These are phyloP conservation scores for Penicillium simplicissimum DNA, from an alignment of 495 filamentous ascomycete genomes.

Conservation along the genomic window DNA sequence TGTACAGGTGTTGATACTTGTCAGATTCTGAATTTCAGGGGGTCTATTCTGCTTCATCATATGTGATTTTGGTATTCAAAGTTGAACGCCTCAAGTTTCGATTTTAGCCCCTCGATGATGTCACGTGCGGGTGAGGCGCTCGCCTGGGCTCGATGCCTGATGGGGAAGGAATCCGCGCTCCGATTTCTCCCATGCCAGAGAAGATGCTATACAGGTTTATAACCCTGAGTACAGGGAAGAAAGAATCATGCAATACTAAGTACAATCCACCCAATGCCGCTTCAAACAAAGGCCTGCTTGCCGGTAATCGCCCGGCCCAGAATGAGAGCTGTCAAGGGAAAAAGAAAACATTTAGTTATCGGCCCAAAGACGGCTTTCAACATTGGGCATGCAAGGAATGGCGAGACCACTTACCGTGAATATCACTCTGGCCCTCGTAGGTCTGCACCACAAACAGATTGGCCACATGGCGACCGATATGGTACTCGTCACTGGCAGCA, in stretches of 20 bases:
- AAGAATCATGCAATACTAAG: background rate
- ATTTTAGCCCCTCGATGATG: conserved; percentile 33
- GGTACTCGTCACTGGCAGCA: conserved; percentile 94
- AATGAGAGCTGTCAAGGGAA: conserved; percentile 54
- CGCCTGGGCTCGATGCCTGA: conserved; percentile 12
- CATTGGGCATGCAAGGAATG: conserved; percentile 6
- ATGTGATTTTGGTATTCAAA: background rate
- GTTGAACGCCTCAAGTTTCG: conserved; percentile 1
- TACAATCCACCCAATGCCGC: conserved; percentile 3
- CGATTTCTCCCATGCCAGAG: conserved; percentile 2
- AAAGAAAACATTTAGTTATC: conserved; percentile 15
- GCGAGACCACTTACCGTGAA: conserved; percentile 68
- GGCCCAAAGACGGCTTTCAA: conserved; percentile 1
- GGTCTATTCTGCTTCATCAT: background rate
- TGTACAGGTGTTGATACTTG: background rate
- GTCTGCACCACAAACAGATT: conserved; percentile 98
- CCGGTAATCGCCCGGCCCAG: conserved; percentile 70
- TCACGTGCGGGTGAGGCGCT: conserved; percentile 34
- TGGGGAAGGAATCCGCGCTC: conserved; percentile 19
- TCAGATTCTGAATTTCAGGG: background rate
- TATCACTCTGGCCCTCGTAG: conserved; percentile 96
- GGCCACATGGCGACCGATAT: conserved; percentile 90
- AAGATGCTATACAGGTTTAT: conserved; percentile 11
- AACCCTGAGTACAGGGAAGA: conserved; percentile 6
- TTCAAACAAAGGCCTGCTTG: conserved; percentile 66